Evolutionary conservation across 2,329 filamentous ascomycete species (phyloP).

Genomic region (Colletotrichum sp.): DNA sequence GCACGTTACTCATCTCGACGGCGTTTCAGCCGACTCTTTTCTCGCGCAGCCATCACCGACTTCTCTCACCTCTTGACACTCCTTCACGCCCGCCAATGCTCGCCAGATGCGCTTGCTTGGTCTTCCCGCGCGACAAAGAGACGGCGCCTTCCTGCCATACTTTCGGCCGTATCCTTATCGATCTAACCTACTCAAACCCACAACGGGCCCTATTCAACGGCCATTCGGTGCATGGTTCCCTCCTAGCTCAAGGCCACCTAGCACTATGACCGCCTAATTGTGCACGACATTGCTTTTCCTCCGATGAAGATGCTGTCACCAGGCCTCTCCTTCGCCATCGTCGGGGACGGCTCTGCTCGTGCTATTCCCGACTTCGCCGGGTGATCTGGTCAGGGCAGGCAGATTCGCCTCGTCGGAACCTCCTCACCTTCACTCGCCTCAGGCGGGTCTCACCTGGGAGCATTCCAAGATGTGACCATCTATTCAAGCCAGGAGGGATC

Average conservation of each 20-base stretch:
- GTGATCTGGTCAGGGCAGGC: neutral
- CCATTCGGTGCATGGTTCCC: constrained; percentile 1
- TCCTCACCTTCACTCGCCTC: neutral
- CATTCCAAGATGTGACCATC: neutral
- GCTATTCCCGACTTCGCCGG: neutral
- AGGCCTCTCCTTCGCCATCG: neutral
- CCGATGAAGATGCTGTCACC: constrained; percentile 2
- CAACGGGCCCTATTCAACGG: constrained; percentile 17
- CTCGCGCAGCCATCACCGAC: constrained; percentile 2
- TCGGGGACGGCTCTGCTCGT: neutral
- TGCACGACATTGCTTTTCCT: neutral
- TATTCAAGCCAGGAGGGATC: neutral
- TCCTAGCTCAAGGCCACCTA: neutral
- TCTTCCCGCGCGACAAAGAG: constrained; percentile 15
- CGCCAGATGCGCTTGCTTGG: constrained; percentile 12
- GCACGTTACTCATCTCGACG: constrained; percentile 4
- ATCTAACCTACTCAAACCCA: neutral
- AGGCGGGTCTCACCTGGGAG: neutral
- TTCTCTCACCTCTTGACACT: neutral
- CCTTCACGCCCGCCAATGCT: neutral
- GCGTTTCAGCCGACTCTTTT: constrained; percentile 7
- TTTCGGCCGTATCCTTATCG: constrained; percentile 17
- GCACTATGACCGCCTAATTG: neutral
- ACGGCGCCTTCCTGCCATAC: constrained; percentile 16
- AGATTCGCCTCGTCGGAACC: neutral